These are phyloP conservation scores for Dryadomyces quercus-mongolicae DNA, from an alignment of 2,329 filamentous ascomycete species.

Conservation along the genomic window DNA sequence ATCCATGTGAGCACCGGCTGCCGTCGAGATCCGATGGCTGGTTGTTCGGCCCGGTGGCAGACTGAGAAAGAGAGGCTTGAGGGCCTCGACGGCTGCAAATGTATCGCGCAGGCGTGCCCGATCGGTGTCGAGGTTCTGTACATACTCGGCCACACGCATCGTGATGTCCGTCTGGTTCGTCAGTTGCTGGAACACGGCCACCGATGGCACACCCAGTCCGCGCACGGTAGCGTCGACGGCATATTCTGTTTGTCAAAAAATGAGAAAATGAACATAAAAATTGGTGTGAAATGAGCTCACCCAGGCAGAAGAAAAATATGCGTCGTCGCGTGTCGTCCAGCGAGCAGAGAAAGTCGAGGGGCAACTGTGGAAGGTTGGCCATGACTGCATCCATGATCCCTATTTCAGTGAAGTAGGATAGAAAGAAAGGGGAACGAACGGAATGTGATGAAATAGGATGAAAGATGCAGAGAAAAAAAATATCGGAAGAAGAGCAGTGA, in stretches of 20 bases:
- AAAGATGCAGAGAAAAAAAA: background rate
- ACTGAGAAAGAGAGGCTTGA: conserved; percentile 2
- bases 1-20: background rate
- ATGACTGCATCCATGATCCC: background rate
- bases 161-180: conserved; percentile 2
- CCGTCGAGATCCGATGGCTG: background rate
- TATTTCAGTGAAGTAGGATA: background rate
- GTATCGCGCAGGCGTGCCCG: background rate
- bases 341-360: background rate
- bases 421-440: background rate
- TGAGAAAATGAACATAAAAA: too few relatives aligned
- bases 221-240: background rate
- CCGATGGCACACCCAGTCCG: background rate
- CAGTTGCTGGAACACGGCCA: background rate
- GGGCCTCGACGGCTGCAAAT: background rate
- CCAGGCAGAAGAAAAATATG: background rate
- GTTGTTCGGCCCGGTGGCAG: conserved; percentile 5
- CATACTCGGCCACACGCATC: background rate
- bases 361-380: background rate
- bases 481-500: background rate
- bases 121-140: background rate
- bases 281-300: too few relatives aligned
- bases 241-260: conserved; percentile 1
- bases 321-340: background rate
- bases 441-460: background rate